Conservation (phyloP, 2,329 filamentous ascomycete genomes). For the Pestalotiopsis sp. region DNA sequence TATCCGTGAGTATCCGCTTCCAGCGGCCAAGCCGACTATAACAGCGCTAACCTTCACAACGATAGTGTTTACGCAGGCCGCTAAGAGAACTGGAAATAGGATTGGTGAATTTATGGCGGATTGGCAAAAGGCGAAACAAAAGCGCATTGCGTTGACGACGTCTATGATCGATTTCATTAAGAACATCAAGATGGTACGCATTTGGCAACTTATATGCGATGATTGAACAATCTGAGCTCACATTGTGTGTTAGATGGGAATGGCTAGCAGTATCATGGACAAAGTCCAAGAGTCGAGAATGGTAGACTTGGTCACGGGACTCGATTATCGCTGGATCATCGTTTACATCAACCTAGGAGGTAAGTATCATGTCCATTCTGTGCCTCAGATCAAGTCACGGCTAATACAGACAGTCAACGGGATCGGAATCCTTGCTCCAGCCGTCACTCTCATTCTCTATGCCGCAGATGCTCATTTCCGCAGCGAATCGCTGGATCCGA, state of each 20-base stretch:
- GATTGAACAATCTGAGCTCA: not conserved
- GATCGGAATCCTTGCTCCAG: not conserved
- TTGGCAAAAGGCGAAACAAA: conserved; percentile 4
- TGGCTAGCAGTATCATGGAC: conserved; percentile 2
- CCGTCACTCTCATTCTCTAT: not conserved
- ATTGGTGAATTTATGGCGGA: not conserved
- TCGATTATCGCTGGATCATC: not conserved
- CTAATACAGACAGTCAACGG: not conserved
- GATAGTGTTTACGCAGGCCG: not conserved
- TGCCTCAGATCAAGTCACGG: not conserved
- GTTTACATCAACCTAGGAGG: not conserved
- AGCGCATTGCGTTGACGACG: not conserved
- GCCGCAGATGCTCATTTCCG: not conserved
- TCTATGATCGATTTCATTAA: conserved; percentile 5
- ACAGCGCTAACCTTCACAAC: not conserved
- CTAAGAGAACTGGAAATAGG: not conserved
- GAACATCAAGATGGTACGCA: conserved; percentile 5
- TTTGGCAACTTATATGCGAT: not conserved
- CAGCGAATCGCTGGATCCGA: not conserved
- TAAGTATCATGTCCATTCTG: not conserved
- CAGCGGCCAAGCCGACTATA: too few relatives aligned
- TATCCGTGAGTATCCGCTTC: not conserved
- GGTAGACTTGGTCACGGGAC: not conserved
- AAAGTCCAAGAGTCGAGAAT: not conserved
- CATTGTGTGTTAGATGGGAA: not conserved